Evolutionary conservation across 2,329 filamentous ascomycete genomes (phyloP).

Genomic region (Penicillium brevicompactum): DNA sequence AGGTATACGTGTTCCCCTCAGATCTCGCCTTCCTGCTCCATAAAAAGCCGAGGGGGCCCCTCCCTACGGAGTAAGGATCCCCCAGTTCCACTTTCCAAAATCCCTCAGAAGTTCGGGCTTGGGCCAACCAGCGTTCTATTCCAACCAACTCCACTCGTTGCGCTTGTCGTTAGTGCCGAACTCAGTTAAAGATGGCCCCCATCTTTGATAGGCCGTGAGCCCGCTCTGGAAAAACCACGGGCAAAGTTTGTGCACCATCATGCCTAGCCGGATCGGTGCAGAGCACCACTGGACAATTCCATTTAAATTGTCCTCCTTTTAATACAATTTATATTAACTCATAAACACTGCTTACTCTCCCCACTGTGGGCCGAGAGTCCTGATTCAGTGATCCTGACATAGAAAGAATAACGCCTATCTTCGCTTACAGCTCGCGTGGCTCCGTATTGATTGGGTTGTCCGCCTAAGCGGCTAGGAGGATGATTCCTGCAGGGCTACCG

Average conservation of each 20-base stretch:
- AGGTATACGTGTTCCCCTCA: background rate
- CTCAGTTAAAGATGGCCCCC: constrained; percentile 6
- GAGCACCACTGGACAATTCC: background rate
- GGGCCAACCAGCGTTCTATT: background rate
- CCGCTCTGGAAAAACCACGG: background rate
- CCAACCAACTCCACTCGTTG: background rate
- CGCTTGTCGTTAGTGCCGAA: constrained; percentile 10
- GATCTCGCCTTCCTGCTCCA: background rate
- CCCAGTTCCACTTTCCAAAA: constrained; percentile 18
- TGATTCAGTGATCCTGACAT: background rate
- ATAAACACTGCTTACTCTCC: background rate
- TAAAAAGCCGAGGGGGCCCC: constrained; percentile 1
- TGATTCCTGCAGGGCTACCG: background rate
- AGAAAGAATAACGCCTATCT: constrained; percentile 1
- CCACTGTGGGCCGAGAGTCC: constrained; percentile 4
- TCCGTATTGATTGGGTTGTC: background rate
- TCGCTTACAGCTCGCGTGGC: background rate
- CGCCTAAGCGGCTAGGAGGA: background rate
- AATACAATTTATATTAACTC: background rate
- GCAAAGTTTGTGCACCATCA: background rate
- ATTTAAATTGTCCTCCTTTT: background rate
- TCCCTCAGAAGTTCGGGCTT: constrained; percentile 12
- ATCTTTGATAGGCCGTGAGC: background rate
- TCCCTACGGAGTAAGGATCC: constrained; percentile 22
- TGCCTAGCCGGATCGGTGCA: background rate